Conservation (phyloP, 2,329 filamentous ascomycete species). For the Alternaria panax region DNA sequence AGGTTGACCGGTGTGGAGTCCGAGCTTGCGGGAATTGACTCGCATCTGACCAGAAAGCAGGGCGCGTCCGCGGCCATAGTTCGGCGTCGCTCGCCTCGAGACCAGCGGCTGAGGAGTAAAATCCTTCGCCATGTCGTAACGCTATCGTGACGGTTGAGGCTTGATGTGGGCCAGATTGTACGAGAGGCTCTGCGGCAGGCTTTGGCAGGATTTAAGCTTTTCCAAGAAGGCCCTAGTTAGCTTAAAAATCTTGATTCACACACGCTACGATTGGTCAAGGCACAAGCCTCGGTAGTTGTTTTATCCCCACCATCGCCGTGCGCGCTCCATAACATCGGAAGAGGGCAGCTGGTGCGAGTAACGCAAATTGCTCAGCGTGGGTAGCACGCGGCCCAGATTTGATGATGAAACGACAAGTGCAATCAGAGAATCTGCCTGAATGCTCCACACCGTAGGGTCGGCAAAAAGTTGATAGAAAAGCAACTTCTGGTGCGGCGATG, state of each 20-base stretch:
- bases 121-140: constrained; percentile 13
- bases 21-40: constrained; percentile 11
- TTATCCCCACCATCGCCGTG: constrained; percentile 8
- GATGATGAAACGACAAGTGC: neutral
- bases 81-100: constrained; percentile 13
- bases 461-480: neutral
- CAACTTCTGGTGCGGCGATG: neutral
- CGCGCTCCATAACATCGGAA: constrained; percentile 2
- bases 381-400: constrained; percentile 1
- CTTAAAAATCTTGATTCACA: constrained; percentile 16
- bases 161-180: constrained; percentile 13
- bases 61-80: constrained; percentile 14
- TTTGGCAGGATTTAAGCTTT: constrained; percentile 17
- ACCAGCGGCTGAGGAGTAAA: constrained; percentile 23
- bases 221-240: constrained; percentile 15
- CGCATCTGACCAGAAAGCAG: constrained; percentile 9
- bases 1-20: constrained; percentile 24
- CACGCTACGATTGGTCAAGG: constrained; percentile 1
- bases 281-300: constrained; percentile 2
- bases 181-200: constrained; percentile 15
- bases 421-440: neutral
- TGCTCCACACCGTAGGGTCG: neutral
- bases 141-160: constrained; percentile 21
- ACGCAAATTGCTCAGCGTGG: neutral
- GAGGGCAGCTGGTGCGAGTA: constrained; percentile 11